phyloP scores from a whole-genome alignment of 441 rosid genomes.

The Jatropha multifida region DNA sequence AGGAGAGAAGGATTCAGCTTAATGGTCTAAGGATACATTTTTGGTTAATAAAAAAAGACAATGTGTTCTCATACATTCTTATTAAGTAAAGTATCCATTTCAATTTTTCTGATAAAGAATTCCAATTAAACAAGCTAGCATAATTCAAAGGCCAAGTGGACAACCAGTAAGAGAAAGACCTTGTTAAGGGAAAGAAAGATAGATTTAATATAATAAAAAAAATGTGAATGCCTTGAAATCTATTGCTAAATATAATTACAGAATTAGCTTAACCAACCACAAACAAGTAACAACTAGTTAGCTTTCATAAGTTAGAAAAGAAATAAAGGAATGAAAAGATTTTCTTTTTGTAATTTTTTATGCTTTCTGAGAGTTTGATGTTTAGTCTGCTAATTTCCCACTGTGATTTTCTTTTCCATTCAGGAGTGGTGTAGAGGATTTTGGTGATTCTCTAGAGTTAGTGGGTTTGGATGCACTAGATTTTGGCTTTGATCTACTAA shows the following conservation, averaged over 20 bases:
- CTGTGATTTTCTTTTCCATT: constrained; percentile 31
- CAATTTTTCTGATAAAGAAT: too few species aligned
- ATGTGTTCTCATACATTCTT: too few species aligned
- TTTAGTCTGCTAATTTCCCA: constrained; percentile 24
- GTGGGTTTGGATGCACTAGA: constrained; percentile 22
- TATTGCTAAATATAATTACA: constrained; percentile 20
- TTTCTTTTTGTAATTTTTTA: not conserved
- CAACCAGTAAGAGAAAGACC: not conserved
- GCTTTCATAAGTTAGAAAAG: not conserved
- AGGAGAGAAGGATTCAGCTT: too few species aligned
- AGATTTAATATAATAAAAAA: constrained; percentile 4
- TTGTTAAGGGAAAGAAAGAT: not conserved
- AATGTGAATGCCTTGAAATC: not conserved
- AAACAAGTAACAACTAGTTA: constrained; percentile 1
- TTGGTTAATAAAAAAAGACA: too few species aligned
- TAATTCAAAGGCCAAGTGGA: not conserved
- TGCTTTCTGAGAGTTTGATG: not conserved
- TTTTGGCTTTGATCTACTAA: constrained; percentile 44
- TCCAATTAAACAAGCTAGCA: too few species aligned
- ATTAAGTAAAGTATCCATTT: too few species aligned
- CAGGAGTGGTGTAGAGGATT: constrained; percentile 28
- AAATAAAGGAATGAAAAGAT: not conserved
- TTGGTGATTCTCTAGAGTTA: constrained; percentile 27
- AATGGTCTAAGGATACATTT: too few species aligned
- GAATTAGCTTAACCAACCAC: constrained; percentile 12